A percentile compares a stretch with the other conserved stretches of the same genome.
These are phyloP conservation scores for Phaeophleospora eucalypticola DNA, from an alignment of 2,329 filamentous ascomycete genomes.

Conservation along the genomic window DNA sequence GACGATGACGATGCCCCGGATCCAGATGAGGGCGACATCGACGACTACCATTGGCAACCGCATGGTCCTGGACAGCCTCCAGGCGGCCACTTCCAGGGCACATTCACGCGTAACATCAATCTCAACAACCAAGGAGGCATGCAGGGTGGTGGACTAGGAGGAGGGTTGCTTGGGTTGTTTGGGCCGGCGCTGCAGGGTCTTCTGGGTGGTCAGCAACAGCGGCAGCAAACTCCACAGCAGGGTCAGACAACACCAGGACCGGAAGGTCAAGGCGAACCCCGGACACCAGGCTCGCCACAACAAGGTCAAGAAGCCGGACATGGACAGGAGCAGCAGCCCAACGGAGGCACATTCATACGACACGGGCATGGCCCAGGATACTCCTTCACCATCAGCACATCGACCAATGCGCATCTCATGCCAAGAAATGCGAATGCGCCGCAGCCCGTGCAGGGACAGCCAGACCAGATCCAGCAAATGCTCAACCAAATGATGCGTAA, in stretches of 20 bases:
- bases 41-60: slow-evolving; percentile 29
- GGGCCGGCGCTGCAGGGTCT: slow-evolving; percentile 20
- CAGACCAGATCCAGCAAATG: slow-evolving; percentile 28
- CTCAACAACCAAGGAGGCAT: slow-evolving; percentile 14
- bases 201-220: slow-evolving; percentile 19
- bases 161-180: slow-evolving; percentile 39
- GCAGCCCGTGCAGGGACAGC: slow-evolving; percentile 39
- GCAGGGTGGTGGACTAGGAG: slow-evolving; percentile 24
- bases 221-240: slow-evolving; percentile 11
- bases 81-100: slow-evolving; percentile 32
- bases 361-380: slow-evolving; percentile 26
- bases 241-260: slow-evolving; percentile 10
- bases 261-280: slow-evolving; percentile 11
- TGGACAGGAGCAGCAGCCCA: slow-evolving; percentile 7
- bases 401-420: slow-evolving; percentile 34
- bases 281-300: slow-evolving; percentile 12
- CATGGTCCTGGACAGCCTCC: slow-evolving; percentile 26
- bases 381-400: slow-evolving; percentile 31
- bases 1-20: slow-evolving; percentile 41
- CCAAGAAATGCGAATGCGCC: slow-evolving; percentile 51
- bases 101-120: slow-evolving; percentile 39
- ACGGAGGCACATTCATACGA: slow-evolving; percentile 12
- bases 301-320: slow-evolving; percentile 6
- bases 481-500: slow-evolving; percentile 32
- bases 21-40: slow-evolving; percentile 45